These are phyloP conservation scores for Haplosporangium sp. DNA, from an alignment of 371 early-diverging fungal species.

Conservation along the genomic window DNA sequence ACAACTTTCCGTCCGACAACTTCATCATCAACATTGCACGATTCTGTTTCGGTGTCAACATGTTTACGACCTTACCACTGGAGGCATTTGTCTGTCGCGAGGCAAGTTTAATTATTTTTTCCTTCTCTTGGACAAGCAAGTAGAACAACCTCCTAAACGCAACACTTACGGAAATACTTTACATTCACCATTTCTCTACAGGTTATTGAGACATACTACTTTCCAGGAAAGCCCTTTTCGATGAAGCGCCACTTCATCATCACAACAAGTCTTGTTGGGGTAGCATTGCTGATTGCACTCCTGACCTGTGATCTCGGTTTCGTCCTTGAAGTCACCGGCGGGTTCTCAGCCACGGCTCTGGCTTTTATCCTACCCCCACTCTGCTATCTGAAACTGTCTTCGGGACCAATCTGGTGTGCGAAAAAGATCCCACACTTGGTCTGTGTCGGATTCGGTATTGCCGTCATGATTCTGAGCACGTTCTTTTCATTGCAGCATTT, in stretches of 20 bases:
- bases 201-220: constrained; percentile 73
- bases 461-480: constrained; percentile 77
- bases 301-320: constrained; percentile 79
- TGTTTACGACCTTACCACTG: constrained; percentile 85
- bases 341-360: constrained; percentile 81
- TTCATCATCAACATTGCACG: constrained; percentile 81
- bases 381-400: constrained; percentile 72
- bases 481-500: constrained; percentile 54
- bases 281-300: constrained; percentile 69
- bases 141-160: background rate
- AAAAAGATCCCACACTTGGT: constrained; percentile 72
- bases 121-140: background rate
- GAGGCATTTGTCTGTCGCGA: constrained; percentile 85
- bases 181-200: constrained; percentile 23
- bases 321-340: constrained; percentile 82
- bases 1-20: constrained; percentile 81
- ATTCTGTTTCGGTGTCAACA: constrained; percentile 83
- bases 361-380: constrained; percentile 83
- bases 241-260: constrained; percentile 66
- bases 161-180: background rate
- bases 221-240: constrained; percentile 62
- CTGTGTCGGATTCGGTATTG: constrained; percentile 72
- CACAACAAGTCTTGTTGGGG: constrained; percentile 70
- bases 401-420: constrained; percentile 61
- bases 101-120: constrained; percentile 8